Conservation (phyloP, 805 yeast species). For the Suhomyces vadensis region DNA sequence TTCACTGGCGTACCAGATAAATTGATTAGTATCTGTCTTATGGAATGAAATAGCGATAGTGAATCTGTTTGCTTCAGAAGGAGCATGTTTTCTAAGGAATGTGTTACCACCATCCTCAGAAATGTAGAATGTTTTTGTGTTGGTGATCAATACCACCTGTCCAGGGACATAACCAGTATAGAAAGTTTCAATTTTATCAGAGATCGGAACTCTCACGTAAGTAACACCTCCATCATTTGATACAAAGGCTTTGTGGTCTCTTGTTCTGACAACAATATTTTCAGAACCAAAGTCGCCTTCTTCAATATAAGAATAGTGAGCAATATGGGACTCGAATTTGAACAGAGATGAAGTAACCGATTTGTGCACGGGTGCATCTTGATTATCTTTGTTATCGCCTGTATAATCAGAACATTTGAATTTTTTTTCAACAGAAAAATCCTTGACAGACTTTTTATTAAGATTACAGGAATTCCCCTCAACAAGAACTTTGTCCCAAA, state of each 20-base stretch:
- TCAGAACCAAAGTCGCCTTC: slow-evolving; percentile 42
- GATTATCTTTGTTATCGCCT: slow-evolving; percentile 12
- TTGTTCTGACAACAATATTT: slow-evolving; percentile 58
- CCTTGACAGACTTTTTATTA: slow-evolving; percentile 21
- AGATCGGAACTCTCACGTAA: slow-evolving; percentile 43
- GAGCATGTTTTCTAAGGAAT: slow-evolving; percentile 51
- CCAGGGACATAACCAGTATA: slow-evolving; percentile 61
- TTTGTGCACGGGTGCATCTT: slow-evolving; percentile 8
- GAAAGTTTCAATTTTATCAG: slow-evolving; percentile 51
- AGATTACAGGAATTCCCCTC: slow-evolving; percentile 48
- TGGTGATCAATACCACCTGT: slow-evolving; percentile 55
- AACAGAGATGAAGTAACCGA: slow-evolving; percentile 39
- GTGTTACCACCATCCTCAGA: slow-evolving; percentile 70
- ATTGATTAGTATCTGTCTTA: slow-evolving; percentile 51
- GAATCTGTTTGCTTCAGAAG: slow-evolving; percentile 46
- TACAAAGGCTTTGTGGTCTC: slow-evolving; percentile 51
- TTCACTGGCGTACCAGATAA: slow-evolving; percentile 69
- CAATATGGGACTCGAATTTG: slow-evolving; percentile 53
- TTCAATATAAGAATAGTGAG: slow-evolving; percentile 62
- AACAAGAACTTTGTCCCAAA: slow-evolving; percentile 42
- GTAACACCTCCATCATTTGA: slow-evolving; percentile 70
- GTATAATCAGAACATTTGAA: slow-evolving; percentile 38
- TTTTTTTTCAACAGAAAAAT: slow-evolving; percentile 26
- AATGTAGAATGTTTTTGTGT: slow-evolving; percentile 48
- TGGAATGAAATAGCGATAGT: slow-evolving; percentile 59